Conservation (phyloP, 371 early-diverging fungal species). For the Nematocida homosporus region DNA sequence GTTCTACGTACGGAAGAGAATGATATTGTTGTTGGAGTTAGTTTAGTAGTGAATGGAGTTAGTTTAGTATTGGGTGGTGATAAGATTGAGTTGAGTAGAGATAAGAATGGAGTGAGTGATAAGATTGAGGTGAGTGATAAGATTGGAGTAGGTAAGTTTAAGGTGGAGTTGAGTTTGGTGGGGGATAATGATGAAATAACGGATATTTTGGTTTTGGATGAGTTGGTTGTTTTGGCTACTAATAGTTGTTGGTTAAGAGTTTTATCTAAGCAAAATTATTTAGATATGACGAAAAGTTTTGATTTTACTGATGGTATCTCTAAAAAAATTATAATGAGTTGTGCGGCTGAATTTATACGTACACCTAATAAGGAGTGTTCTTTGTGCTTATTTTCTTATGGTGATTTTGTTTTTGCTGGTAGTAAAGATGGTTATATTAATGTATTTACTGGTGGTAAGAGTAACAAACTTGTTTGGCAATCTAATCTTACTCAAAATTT, state of each 20-base stretch:
- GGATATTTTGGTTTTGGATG: constrained; percentile 17
- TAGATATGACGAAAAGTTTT: too few species aligned
- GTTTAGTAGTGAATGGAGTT: too few species aligned
- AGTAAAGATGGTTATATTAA: constrained; percentile 44
- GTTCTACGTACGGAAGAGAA: constrained; percentile 34
- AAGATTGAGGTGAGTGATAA: not conserved
- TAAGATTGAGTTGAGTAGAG: too few species aligned
- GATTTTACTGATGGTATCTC: not conserved
- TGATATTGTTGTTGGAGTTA: not conserved
- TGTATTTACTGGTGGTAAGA: not conserved
- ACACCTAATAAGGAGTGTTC: constrained; percentile 38
- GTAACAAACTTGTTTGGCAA: not conserved
- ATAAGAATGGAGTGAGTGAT: not conserved
- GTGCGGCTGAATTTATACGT: not conserved
- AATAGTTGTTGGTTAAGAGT: constrained; percentile 30
- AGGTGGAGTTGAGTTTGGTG: constrained; percentile 11
- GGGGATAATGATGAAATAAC: constrained; percentile 55
- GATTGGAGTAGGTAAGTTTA: not conserved
- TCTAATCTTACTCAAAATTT: not conserved
- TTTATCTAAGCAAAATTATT: not conserved
- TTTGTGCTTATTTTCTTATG: constrained; percentile 6
- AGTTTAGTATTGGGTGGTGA: too few species aligned
- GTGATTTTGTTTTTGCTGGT: constrained; percentile 19
- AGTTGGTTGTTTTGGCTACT: constrained; percentile 13
- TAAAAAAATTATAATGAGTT: not conserved